Conservation (phyloP, 495 filamentous ascomycete genomes). For the Bacidia rubella region DNA sequence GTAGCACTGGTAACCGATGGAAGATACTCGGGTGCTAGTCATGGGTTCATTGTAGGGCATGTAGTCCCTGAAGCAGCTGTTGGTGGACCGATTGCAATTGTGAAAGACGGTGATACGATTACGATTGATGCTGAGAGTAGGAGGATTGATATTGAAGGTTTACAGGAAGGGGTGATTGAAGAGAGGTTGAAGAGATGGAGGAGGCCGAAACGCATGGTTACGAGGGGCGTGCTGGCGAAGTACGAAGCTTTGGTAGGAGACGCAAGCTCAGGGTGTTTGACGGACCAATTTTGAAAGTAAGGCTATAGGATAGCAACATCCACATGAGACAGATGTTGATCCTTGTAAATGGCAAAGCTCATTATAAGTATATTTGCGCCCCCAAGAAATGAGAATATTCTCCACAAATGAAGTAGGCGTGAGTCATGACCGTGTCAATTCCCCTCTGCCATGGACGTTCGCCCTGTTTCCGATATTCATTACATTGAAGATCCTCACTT, state of each 20-base stretch:
- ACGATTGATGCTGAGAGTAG: conserved; percentile 80
- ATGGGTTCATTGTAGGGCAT: conserved; percentile 94
- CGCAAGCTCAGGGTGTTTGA: conserved; percentile 56
- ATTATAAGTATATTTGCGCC: too few species aligned
- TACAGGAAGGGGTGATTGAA: conserved; percentile 61
- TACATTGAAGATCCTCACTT: too few species aligned
- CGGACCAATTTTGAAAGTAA: conserved; percentile 26
- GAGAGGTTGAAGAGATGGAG: conserved; percentile 57
- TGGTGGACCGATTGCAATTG: conserved; percentile 69
- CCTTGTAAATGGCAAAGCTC: neutral
- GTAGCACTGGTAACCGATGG: conserved; percentile 91
- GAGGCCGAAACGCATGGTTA: conserved; percentile 57
- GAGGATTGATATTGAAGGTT: conserved; percentile 48
- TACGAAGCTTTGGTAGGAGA: conserved; percentile 66
- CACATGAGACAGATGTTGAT: neutral
- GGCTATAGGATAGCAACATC: too few species aligned
- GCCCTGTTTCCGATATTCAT: too few species aligned
- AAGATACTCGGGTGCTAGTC: conserved; percentile 76
- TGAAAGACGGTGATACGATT: conserved; percentile 68
- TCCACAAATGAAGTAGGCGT: too few species aligned
- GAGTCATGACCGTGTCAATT: too few species aligned
- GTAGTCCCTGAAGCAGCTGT: conserved; percentile 84
- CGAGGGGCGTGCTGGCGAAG: conserved; percentile 79
- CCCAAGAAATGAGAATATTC: too few species aligned
- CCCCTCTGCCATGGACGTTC: too few species aligned